Conservation (phyloP, 129 eudicot species). For the Centaurea solstitialis region DNA sequence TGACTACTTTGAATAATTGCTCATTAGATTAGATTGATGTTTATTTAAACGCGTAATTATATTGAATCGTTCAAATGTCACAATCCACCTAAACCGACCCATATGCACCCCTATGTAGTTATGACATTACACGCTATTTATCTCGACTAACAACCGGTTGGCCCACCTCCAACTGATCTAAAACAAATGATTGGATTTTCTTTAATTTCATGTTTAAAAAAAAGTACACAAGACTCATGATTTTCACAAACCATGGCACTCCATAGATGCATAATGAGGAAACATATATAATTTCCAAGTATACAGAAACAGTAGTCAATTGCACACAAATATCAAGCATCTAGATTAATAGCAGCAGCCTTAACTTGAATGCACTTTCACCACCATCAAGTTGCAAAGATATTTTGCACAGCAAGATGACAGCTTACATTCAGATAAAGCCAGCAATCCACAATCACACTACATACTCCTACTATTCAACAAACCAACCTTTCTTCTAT, state of each 20-base stretch:
- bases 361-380: constrained; percentile 17
- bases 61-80: too few relatives aligned
- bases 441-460: background rate
- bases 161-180: too few relatives aligned
- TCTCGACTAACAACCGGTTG: too few relatives aligned
- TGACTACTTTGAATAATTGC: too few relatives aligned
- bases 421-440: constrained; percentile 15
- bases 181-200: background rate
- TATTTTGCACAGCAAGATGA: constrained; percentile 33
- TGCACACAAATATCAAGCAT: constrained; percentile 16
- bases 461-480: constrained; percentile 14
- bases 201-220: too few relatives aligned
- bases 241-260: background rate
- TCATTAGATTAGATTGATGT: too few relatives aligned
- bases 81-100: too few relatives aligned
- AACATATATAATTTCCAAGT: constrained; percentile 2
- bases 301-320: constrained; percentile 10
- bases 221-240: background rate
- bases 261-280: background rate
- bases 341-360: constrained; percentile 4
- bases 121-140: too few relatives aligned
- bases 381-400: constrained; percentile 20
- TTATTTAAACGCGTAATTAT: too few relatives aligned
- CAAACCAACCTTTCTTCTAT: constrained; percentile 28
- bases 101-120: too few relatives aligned